Base-by-base conservation (phyloP, 225 moss, liverwort and hornwort species). In the Pseudisothecium myosuroides region DNA sequence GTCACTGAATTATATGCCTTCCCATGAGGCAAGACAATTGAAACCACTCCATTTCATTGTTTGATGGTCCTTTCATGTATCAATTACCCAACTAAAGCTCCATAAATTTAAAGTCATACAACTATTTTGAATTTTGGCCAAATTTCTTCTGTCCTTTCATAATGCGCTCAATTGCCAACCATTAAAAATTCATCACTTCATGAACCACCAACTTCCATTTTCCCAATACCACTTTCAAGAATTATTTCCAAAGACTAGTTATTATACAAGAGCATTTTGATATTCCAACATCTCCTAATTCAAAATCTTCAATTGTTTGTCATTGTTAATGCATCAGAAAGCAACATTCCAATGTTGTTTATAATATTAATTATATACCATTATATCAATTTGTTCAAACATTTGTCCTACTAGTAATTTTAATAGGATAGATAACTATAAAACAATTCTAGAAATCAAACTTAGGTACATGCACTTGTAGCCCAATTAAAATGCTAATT, bases 341-440 rank as follows among this genome's bases (percentile, higher is more conserved):
- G 4, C 0, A 15, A 0, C 10, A 37, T 26, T 34, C 14, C 9
- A 76, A 52, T 0, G 0, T 52, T 54, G 2, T 54, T 14, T 77
- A 54, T 3, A 16, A 78, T 15, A 78, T 50, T 32, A 1, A 7
- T 32, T 75, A 47, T 49, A 7, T 12, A 52, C 8, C 55, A 10
- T 37, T 37, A 54, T 16, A 77, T 37, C 24, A 55, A 54, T 54
- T 24, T 24, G 6, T 10, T 56, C n/a, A 56, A n/a, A n/a, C 1
- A 14, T 52, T 52, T 52, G 17, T 5, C 52, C 52, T 52, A 52
- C 56, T 2, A 10, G 4, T 17, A 14, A 39, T 58, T 56, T 80
- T 39, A 11, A 18, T 28, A 58, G 18, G 21, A 58, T 27, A 16
- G 7, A 27, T 58, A 17, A 27, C 0, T 26, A 0, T 6, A n/a